Evolutionary conservation across 1,284 basidiomycete species (phyloP).

Genomic region (Sanghuangporus weigelae): DNA sequence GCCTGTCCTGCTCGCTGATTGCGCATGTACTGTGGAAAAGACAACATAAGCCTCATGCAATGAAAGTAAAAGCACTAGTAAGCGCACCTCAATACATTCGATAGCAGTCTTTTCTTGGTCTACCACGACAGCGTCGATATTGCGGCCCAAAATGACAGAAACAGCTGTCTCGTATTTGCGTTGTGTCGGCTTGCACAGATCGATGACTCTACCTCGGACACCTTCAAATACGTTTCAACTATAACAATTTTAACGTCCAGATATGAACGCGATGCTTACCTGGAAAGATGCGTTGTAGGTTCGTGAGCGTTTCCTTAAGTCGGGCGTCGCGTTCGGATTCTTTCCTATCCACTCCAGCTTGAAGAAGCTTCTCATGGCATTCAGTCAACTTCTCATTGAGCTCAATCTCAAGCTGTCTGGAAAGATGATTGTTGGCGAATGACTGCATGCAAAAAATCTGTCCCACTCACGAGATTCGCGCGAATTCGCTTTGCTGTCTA

Average conservation of each 20-base stretch:
- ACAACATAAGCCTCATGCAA: neutral
- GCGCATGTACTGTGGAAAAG: constrained; percentile 73
- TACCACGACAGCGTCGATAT: constrained; percentile 94
- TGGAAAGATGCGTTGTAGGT: constrained; percentile 84
- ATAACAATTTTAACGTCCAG: neutral
- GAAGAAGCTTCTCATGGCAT: constrained; percentile 79
- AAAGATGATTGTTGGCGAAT: neutral
- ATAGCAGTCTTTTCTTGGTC: constrained; percentile 96
- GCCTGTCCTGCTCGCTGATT: constrained; percentile 93
- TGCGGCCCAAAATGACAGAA: constrained; percentile 91
- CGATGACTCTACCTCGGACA: constrained; percentile 86
- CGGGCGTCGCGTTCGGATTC: constrained; percentile 83
- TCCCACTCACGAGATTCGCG: constrained; percentile 56
- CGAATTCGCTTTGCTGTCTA: constrained; percentile 70
- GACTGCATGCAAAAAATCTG: neutral
- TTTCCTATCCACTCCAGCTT: constrained; percentile 81
- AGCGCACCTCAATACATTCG: constrained; percentile 86
- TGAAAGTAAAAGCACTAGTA: neutral
- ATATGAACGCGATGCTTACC: constrained; percentile 35
- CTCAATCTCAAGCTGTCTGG: constrained; percentile 84
- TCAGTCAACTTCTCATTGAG: constrained; percentile 87
- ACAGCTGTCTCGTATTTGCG: constrained; percentile 93
- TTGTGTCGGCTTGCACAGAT: constrained; percentile 90
- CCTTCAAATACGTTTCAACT: constrained; percentile 36
- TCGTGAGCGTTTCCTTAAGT: constrained; percentile 82